Base-by-base conservation (phyloP, 78 protist species). In the Protostelium mycophagum region DNA sequence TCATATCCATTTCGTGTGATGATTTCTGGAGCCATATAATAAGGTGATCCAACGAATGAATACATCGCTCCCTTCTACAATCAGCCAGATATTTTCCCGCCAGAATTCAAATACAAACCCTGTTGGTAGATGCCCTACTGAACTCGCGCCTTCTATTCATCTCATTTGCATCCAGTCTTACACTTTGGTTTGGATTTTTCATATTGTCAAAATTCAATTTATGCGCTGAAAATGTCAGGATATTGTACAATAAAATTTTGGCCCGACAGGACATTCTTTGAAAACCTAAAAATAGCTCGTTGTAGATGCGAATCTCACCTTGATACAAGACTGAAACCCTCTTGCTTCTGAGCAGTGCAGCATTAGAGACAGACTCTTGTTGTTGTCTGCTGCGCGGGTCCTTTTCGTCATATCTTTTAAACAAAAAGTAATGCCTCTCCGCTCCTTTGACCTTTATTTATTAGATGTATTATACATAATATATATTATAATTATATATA, bases 1-100 rank as follows among this genome's bases (percentile, higher is more conserved):
- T 90, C 92, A 91, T 98, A 96, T 28, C 95, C 92, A 83, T 86
- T 86, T 1, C 96, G 96, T 34, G 86, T 86, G 16, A 97, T 38
- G 28, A 96, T 96, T 88, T 97, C 99, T 0, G 99, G 99, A 36
- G 98, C 96, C 95, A 96, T 90, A 88, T 96, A 96, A 38, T 94
- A 96, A 0, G 98, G 98, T 34, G 97, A 94, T 10, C 97, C 97
- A 34, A 94, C 95, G 0, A 92, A 90, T 0, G 91, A 85, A 38
- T 88, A 89, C 88, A 98, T 90, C 89, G 73, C 73, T 16, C 16
- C 73, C 73, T 51, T 51, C 16, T 16, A 16, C 5, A 51, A n/a
- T n/a, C n/a, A n/a, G n/a, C n/a, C n/a, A n/a, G n/a, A n/a, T n/a
- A n/a, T n/a, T n/a, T n/a, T n/a, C n/a, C n/a, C n/a, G n/a, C n/a